Base-by-base conservation (phyloP, 768 basidiomycete species). In the Mycena filopes region DNA sequence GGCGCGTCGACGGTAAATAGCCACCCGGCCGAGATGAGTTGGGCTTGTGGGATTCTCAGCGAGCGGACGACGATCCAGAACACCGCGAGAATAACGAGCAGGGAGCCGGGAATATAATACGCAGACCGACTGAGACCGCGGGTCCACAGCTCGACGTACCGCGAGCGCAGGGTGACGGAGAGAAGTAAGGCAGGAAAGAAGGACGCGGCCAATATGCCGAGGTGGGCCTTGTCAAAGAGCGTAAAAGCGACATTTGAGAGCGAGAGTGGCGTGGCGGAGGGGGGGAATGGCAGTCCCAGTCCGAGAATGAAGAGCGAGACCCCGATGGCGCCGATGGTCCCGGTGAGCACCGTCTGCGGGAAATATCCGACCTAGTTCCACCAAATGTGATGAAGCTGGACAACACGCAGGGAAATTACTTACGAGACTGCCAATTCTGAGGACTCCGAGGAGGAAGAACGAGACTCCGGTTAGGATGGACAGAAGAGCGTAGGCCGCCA, bases 401-500 rank as follows among this genome's bases (percentile, higher is more conserved):
- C 23, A 25, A 16, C 21, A 29, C n/a, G n/a, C 31, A 40, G 36
- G 2, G n/a, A 13, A 8, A 28, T 43, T 38, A 20, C 46, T 4
- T 42, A 72, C 73, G 26, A 74, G 20, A 28, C 54, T 67, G 12
- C 73, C 73, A 8, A 69, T 28, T 56, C 61, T 72, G 8, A 74
- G 60, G 23, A 70, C 6, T 13, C 73, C 73, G 9, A 74, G 70
- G 15, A 69, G 13, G 21, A 72, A 8, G 56, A 72, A 74, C 6
- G 63, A 65, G 10, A 50, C 36, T 12, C 73, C 73, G 15, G 67
- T 71, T 16, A 74, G 36, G 23, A 74, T 68, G 26, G 70, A 71
- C 21, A 65, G 67, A 29, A 74, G 29, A n/a, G 70, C 66, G 49
- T 74, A 74, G 6, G 70, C 73, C 0, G 65, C 73, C 71, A 74